Base-by-base conservation (phyloP, 805 yeast genomes). In the Ogataea sp. region DNA sequence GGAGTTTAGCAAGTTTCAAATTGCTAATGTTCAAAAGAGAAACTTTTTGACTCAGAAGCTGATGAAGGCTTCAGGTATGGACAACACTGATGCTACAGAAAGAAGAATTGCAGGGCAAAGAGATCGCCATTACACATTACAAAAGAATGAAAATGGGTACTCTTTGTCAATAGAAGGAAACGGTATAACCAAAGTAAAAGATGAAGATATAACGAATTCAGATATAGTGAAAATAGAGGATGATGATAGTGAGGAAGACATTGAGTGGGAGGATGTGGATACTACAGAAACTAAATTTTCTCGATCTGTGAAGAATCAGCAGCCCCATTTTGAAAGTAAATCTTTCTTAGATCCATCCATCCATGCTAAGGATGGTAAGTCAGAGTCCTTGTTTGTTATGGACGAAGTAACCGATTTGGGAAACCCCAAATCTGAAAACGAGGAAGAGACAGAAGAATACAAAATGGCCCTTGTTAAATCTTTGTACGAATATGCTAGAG, bases 1-100 rank as follows among this genome's bases (percentile, higher is more conserved):
- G 75, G 96, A 88, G 43, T 93, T 93, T 52, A 88, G 97, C 15
- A 80, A 74, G 50, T 93, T 93, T 58, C 99, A 93, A 58, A 85
- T 93, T 44, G 79, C 84, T 49, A 84, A 90, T 75, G 97, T 93
- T 1, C 83, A 86, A 48, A 87, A 87, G 56, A 70, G 99, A 44
- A 93, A 93, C 57, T 88, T 75, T 54, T 79, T 83, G 48, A 90
- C 98, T 0, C 97, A 93, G 59, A 72, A 77, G 46, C 65, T 93
- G 29, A 81, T 93, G 85, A 80, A 79, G 46, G 77, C 83, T 1
- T 74, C 85, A 8, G 97, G 97, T 0, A 70, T 85, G 78, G 83
- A 81, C 28, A 77, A 68, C 32, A 73, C 68, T 13, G 54, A 47
- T 25, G 49, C 59, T 14, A 58, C 68, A 1, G 64, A 71, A 8